phyloP scores from a whole-genome alignment of 2,329 filamentous ascomycete genomes.

The Didymella arachidicola region DNA sequence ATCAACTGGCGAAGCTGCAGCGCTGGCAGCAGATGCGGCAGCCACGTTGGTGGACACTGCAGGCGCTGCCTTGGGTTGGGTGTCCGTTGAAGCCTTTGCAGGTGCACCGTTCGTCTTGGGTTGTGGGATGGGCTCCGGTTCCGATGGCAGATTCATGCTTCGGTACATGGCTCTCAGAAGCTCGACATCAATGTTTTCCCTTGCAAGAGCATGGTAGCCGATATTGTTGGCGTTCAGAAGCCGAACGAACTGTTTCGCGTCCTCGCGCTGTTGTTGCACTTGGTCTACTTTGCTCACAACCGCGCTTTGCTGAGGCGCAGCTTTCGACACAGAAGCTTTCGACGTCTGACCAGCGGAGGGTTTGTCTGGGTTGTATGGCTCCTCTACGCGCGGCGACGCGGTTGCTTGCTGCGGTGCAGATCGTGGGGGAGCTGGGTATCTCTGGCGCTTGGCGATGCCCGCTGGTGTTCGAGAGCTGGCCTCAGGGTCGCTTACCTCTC shows the following conservation, averaged over 20 bases:
- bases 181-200: conserved; percentile 39
- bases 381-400: conserved; percentile 8
- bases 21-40: conserved; percentile 26
- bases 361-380: conserved; percentile 29
- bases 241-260: conserved; percentile 48
- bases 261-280: conserved; percentile 39
- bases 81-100: conserved; percentile 8
- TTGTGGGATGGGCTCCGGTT: conserved; percentile 35
- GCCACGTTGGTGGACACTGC: conserved; percentile 34
- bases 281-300: conserved; percentile 16
- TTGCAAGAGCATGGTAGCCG: conserved; percentile 71
- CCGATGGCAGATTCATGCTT: conserved; percentile 39
- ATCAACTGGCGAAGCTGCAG: conserved; percentile 61
- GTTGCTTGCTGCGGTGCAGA: conserved; percentile 30
- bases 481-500: conserved; percentile 73
- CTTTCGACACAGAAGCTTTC: conserved; percentile 8
- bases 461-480: conserved; percentile 23
- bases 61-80: conserved; percentile 25
- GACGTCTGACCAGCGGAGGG: conserved; percentile 29
- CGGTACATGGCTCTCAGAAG: conserved; percentile 40
- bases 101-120: conserved; percentile 27
- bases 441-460: conserved; percentile 15
- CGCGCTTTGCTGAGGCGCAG: conserved; percentile 13
- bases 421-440: conserved; percentile 30
- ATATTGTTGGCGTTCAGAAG: conserved; percentile 66